These are phyloP conservation scores for Rhizophagus sp. DNA, from an alignment of 192 early-diverging fungal species.

Conservation along the genomic window DNA sequence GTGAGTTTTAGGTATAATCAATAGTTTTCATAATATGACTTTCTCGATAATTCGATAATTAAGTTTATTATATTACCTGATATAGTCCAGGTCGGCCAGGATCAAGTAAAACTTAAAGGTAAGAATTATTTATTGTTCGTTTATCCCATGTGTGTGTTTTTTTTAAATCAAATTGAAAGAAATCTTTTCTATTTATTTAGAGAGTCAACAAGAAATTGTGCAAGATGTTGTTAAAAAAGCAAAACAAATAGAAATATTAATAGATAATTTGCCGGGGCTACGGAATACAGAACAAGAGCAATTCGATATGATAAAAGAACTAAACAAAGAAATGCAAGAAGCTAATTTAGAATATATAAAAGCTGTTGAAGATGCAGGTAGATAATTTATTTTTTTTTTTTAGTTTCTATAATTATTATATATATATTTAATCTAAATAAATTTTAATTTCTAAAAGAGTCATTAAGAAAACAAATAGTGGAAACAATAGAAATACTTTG, in stretches of 20 bases:
- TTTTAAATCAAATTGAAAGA: not conserved
- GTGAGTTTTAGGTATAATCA: not conserved
- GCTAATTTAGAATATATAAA: constrained; percentile 42
- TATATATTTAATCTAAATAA: not conserved
- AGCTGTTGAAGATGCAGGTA: constrained; percentile 37
- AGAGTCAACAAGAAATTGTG: constrained; percentile 38
- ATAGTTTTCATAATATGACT: not conserved
- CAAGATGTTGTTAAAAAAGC: constrained; percentile 43
- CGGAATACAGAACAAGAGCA: constrained; percentile 43
- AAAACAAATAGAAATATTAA: constrained; percentile 42
- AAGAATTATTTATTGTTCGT: not conserved
- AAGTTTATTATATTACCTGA: not conserved
- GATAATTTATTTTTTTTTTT: constrained; percentile 3
- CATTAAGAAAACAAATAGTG: constrained; percentile 36
- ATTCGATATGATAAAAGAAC: constrained; percentile 30
- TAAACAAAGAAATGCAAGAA: constrained; percentile 39
- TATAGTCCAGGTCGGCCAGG: constrained; percentile 8
- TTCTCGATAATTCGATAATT: not conserved
- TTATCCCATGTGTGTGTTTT: not conserved
- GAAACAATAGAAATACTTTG: constrained; percentile 37
- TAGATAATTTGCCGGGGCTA: constrained; percentile 45
- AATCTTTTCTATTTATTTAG: constrained; percentile 12
- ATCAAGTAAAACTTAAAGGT: constrained; percentile 40
- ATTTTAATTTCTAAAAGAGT: constrained; percentile 19
- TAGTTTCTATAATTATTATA: too few relatives aligned